A percentile compares a stretch with the other conserved stretches of the same genome.
Conservation (phyloP, 2,329 filamentous ascomycete genomes). For the Aspergillus fructus region DNA sequence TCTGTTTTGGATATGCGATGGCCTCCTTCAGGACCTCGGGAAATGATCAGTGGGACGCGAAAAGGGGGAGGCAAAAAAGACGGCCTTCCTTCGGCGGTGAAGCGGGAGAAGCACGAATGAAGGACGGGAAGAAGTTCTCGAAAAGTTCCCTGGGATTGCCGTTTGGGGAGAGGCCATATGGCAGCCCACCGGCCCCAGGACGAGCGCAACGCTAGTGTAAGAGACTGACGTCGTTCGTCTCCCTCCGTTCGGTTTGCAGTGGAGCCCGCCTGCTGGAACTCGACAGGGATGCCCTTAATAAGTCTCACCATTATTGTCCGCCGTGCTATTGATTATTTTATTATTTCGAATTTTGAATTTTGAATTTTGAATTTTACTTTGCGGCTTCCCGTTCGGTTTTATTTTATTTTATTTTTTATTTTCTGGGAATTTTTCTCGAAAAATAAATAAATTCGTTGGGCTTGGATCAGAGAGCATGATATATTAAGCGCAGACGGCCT, state of each 20-base stretch:
- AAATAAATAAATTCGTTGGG: constrained; percentile 13
- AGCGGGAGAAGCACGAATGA: neutral
- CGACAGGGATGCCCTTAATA: constrained; percentile 18
- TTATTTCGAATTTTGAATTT: constrained; percentile 3
- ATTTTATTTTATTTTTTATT: neutral
- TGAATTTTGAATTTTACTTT: constrained; percentile 6
- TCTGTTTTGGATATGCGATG: constrained; percentile 5
- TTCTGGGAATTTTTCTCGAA: constrained; percentile 4
- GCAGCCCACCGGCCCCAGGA: constrained; percentile 13
- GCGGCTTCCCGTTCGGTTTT: constrained; percentile 11
- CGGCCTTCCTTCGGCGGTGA: too few species aligned
- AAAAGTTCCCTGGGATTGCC: constrained; percentile 27
- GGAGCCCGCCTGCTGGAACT: constrained; percentile 21
- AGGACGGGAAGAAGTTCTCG: constrained; percentile 20
- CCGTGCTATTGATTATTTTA: constrained; percentile 2
- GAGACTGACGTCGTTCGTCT: constrained; percentile 20
- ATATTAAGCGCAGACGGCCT: constrained; percentile 22
- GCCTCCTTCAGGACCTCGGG: neutral
- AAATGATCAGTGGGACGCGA: constrained; percentile 12
- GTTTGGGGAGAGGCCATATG: constrained; percentile 18
- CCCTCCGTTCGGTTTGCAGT: constrained; percentile 17
- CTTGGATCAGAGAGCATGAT: constrained; percentile 5
- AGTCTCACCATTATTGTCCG: constrained; percentile 9
- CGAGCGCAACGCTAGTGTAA: constrained; percentile 11
- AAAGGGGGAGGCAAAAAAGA: constrained; percentile 18